phyloP scores from a whole-genome alignment of 2,329 filamentous ascomycete genomes.

The Pochonia chlamydosporia region DNA sequence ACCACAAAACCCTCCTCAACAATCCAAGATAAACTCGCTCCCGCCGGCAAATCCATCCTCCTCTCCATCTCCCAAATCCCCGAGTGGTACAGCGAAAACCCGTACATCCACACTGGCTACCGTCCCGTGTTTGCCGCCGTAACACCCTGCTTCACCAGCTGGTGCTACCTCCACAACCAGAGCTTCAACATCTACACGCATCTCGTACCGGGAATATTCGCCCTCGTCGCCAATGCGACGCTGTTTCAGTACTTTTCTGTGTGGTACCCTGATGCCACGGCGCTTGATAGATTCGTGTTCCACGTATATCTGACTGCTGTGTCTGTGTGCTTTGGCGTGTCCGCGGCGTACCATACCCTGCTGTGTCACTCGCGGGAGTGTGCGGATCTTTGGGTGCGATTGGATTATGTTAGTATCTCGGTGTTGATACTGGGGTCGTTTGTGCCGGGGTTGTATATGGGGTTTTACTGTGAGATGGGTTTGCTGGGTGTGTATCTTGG shows the following conservation, averaged over 20 bases:
- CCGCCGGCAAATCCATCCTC: background rate
- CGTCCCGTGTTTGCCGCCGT: constrained; percentile 33
- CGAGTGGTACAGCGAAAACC: constrained; percentile 36
- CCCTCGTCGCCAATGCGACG: constrained; percentile 21
- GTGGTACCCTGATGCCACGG: constrained; percentile 25
- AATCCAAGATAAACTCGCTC: background rate
- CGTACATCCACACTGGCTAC: constrained; percentile 35
- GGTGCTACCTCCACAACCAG: constrained; percentile 31
- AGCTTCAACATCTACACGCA: constrained; percentile 28
- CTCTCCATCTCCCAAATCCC: constrained; percentile 20
- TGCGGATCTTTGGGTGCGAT: constrained; percentile 28
- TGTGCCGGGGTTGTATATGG: constrained; percentile 32
- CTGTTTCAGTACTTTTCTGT: constrained; percentile 17
- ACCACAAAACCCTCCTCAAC: background rate
- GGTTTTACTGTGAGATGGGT: constrained; percentile 31
- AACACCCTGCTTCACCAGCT: constrained; percentile 30
- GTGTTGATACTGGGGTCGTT: constrained; percentile 32
- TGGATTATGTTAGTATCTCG: constrained; percentile 33
- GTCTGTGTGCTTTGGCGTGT: constrained; percentile 29
- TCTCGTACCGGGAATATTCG: constrained; percentile 33
- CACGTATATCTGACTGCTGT: constrained; percentile 31
- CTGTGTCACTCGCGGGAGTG: constrained; percentile 30
- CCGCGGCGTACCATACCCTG: constrained; percentile 32
- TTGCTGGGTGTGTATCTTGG: constrained; percentile 1
- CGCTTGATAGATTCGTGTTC: constrained; percentile 32